phyloP scores from a whole-genome alignment of 306 rosid species.

The Elaeagnus macrophylla region DNA sequence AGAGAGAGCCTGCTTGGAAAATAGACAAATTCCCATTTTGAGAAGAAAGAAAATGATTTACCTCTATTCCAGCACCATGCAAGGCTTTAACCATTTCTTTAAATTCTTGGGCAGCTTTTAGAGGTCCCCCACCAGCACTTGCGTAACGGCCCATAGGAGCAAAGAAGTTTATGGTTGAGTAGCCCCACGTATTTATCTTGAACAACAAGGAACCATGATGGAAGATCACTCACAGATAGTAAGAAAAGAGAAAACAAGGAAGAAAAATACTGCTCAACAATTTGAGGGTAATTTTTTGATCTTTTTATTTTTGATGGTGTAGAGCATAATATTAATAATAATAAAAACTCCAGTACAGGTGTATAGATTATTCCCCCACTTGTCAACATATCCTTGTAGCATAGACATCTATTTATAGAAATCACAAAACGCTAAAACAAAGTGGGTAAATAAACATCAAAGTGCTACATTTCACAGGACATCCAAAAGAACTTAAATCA shows the following conservation, averaged over 20 bases:
- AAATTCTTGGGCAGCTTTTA: constrained; percentile 76
- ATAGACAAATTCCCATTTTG: constrained; percentile 1
- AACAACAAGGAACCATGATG: constrained; percentile 16
- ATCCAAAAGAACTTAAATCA: no score
- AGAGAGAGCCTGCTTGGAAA: constrained; percentile 16
- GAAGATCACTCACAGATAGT: constrained; percentile 2
- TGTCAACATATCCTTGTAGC: not conserved
- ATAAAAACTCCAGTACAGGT: no score
- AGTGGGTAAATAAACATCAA: no score
- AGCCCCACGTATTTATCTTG: constrained; percentile 97
- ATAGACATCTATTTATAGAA: not conserved
- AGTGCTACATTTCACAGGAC: no score
- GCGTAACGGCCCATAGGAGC: constrained; percentile 98
- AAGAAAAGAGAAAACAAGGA: not conserved
- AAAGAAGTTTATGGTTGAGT: constrained; percentile 91
- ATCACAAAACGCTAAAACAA: not conserved
- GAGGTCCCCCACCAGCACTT: constrained; percentile 90
- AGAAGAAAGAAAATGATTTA: constrained; percentile 19
- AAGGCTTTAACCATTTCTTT: constrained; percentile 92
- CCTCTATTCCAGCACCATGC: constrained; percentile 96
- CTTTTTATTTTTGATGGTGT: not conserved
- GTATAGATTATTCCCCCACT: not conserved
- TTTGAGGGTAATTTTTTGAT: not conserved
- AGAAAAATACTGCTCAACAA: not conserved
- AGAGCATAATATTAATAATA: not conserved